Percentiles rank a stretch among this genome's conserved stretches.
Conservation (phyloP, 176 grass and related monocot species). For the Triticum timopheevii region DNA sequence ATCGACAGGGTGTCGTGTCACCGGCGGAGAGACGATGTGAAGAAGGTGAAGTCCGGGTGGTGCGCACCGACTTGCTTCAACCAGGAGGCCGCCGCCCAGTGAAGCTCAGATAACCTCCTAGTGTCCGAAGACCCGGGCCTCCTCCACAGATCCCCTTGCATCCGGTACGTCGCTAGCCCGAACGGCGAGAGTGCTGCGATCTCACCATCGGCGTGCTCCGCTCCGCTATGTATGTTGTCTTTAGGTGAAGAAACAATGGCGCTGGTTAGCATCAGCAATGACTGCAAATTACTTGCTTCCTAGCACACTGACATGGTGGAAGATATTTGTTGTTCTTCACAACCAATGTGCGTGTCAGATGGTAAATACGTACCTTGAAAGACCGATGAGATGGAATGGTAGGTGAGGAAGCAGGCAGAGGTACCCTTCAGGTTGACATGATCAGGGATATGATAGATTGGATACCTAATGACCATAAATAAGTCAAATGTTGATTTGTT, state of each 20-base stretch:
- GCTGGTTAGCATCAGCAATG: not conserved
- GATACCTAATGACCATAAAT: slow-evolving; percentile 51
- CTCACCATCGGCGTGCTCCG: not conserved
- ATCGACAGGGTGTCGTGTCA: not conserved
- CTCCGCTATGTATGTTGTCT: slow-evolving; percentile 31
- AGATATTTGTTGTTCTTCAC: not conserved
- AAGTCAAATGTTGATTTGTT: not conserved
- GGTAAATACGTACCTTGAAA: slow-evolving; percentile 56
- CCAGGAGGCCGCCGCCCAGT: slow-evolving; percentile 61
- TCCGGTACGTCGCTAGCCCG: slow-evolving; percentile 51
- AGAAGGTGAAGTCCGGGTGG: slow-evolving; percentile 75
- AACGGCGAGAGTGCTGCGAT: slow-evolving; percentile 46
- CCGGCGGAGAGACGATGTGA: slow-evolving; percentile 27
- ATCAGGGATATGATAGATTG: slow-evolving; percentile 71
- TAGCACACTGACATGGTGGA: not conserved
- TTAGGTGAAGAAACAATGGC: not conserved
- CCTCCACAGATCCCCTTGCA: slow-evolving; percentile 59
- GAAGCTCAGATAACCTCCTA: slow-evolving; percentile 15
- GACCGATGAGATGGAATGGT: slow-evolving; percentile 69
- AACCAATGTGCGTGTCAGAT: not conserved
- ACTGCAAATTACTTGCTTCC: not conserved
- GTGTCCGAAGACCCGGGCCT: slow-evolving; percentile 16
- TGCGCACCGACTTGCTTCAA: slow-evolving; percentile 66
- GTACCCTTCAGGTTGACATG: slow-evolving; percentile 53
- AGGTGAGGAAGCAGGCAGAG: slow-evolving; percentile 71